Base-by-base conservation (phyloP, 139 green algal genomes). In the Volvox reticuliferus region DNA sequence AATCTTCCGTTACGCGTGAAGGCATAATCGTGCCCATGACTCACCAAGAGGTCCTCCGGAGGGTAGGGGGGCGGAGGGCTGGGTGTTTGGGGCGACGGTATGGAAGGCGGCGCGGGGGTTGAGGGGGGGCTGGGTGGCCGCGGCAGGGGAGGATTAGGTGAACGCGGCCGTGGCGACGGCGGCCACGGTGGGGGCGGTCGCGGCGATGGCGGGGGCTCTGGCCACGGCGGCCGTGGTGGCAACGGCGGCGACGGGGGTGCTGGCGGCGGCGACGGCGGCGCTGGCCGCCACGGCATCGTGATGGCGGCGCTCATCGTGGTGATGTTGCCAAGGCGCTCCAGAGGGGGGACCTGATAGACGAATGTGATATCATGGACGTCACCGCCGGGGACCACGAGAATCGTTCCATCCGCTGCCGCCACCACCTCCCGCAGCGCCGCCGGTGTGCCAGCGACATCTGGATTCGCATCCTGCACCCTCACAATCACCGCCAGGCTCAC, bases 211-310 rank as follows among this genome's bases (percentile, higher is more conserved):
- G 81, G 81, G 3, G 81, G 19, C 30, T 35, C 33, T 37, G 33
- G 65, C 33, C 63, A 35, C 26, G 82, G 21, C 33, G 63, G 81
- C n/a, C 61, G 30, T 32, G 62, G 33, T 35, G 69, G 85, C 5
- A 50, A n/a, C 17, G 36, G 67, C 28, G 68, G 84, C 68, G 28
- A 69, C 0, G 84, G 73, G 9, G 86, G 86, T 21, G 28, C 50
- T 5, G 86, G 86, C 50, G 86, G 86, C 73, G 73, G 86, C 30
- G 86, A 83, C 30, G 86, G 86, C 12, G 86, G 86, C 9, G 86
- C 37, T 0, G 86, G 86, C 9, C 50, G 44, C 86, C 86, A 90
- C 0, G 12, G 3, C 86, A 90, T 84, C 2, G n/a, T 17, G 18
- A 83, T n/a, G 30, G 86, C 71, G 3, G 73, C 86, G 50, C 36